Conservation (phyloP, 2,329 filamentous ascomycete species). For the Colletotrichum lindemuthianum region DNA sequence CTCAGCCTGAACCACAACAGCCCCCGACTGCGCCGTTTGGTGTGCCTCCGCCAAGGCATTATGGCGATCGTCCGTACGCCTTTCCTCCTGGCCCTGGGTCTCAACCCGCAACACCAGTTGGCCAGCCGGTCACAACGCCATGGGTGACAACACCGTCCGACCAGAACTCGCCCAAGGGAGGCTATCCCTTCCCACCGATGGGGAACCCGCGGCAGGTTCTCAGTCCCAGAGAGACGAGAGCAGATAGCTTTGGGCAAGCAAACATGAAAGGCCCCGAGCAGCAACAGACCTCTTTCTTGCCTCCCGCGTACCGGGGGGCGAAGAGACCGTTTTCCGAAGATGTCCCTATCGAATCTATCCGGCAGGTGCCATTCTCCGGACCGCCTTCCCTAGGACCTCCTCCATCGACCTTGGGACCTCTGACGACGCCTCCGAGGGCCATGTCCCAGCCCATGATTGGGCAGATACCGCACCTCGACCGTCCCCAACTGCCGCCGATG, state of each 20-base stretch:
- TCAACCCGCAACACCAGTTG: constrained; percentile 46
- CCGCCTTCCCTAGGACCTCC: constrained; percentile 35
- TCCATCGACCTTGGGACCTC: constrained; percentile 37
- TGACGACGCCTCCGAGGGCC: constrained; percentile 45
- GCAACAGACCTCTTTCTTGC: constrained; percentile 41
- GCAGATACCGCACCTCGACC: constrained; percentile 39
- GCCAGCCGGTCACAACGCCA: constrained; percentile 39
- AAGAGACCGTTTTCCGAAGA: constrained; percentile 27
- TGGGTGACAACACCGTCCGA: constrained; percentile 45
- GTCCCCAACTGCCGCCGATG: constrained; percentile 36
- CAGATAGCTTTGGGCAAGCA: constrained; percentile 43
- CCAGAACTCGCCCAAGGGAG: constrained; percentile 44
- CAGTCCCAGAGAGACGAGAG: constrained; percentile 46
- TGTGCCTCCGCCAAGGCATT: constrained; percentile 38
- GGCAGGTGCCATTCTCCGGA: constrained; percentile 24
- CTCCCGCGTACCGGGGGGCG: constrained; percentile 38
- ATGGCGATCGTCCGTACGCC: constrained; percentile 36
- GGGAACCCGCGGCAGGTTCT: constrained; percentile 41
- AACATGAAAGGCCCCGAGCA: constrained; percentile 40
- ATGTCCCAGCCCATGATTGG: constrained; percentile 48
- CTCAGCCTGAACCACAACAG: constrained; percentile 38
- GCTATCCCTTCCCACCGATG: constrained; percentile 45
- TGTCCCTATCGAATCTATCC: constrained; percentile 11
- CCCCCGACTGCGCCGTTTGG: constrained; percentile 34
- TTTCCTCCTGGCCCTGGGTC: constrained; percentile 44